phyloP scores from a whole-genome alignment of 805 yeast species.

The Yarrowia osloensis region DNA sequence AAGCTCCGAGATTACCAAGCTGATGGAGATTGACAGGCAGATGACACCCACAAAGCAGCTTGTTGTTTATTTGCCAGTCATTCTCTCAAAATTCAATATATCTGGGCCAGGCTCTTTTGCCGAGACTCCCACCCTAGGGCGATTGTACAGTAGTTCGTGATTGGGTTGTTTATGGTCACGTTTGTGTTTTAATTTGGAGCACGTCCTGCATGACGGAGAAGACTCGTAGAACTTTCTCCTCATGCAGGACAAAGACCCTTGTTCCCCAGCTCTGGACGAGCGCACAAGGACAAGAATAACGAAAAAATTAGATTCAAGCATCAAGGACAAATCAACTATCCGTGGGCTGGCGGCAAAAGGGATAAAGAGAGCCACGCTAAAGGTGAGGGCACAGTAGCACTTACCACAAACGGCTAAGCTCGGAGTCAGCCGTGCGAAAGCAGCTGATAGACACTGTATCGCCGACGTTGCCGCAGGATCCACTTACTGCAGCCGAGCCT shows the following conservation, averaged over 20 bases:
- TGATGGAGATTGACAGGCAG: too few relatives aligned
- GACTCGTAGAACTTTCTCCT: slow-evolving; percentile 5
- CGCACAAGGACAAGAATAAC: not conserved
- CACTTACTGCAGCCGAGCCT: not conserved
- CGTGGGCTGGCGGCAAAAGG: not conserved
- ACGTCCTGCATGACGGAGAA: slow-evolving; percentile 6
- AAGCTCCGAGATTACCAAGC: not conserved
- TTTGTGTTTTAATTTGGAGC: not conserved
- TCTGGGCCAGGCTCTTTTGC: not conserved
- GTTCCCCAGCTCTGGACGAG: slow-evolving; percentile 5
- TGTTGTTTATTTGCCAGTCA: not conserved
- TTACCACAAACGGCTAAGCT: slow-evolving; percentile 2
- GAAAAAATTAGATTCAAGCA: not conserved
- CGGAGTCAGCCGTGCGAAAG: slow-evolving; percentile 7
- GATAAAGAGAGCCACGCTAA: slow-evolving; percentile 3
- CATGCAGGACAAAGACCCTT: not conserved
- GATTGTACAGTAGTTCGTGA: not conserved
- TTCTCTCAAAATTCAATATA: too few relatives aligned
- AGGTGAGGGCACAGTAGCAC: not conserved
- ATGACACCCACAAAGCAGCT: not conserved
- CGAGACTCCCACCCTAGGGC: not conserved
- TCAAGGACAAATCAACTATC: not conserved
- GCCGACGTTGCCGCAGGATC: slow-evolving; percentile 4
- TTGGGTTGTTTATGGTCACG: not conserved
- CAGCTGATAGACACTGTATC: not conserved